Conservation (phyloP, 2,329 filamentous ascomycete species). For the Salinomyces thailandicus region DNA sequence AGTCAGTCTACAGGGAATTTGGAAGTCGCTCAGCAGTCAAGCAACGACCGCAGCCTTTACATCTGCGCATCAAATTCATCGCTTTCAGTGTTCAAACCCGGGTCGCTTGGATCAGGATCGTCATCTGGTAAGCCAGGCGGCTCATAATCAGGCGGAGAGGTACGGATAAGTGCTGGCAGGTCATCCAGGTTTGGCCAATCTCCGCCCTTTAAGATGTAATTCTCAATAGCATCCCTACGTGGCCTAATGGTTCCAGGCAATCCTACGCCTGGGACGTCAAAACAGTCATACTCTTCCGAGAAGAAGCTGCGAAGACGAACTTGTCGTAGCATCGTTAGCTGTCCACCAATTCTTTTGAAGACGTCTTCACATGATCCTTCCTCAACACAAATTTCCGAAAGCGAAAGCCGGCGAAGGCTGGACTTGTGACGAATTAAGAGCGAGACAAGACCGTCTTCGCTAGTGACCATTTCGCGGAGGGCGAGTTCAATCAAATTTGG, state of each 20-base stretch:
- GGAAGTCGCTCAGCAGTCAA: too few relatives aligned
- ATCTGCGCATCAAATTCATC: too few relatives aligned
- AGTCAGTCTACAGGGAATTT: too few relatives aligned
- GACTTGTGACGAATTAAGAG: not conserved
- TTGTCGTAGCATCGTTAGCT: not conserved
- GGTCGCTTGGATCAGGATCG: too few relatives aligned
- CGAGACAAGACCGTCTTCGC: not conserved
- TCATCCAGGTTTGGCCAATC: slow-evolving; percentile 1
- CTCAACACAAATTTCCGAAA: not conserved
- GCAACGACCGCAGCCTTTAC: too few relatives aligned
- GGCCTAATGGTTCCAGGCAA: not conserved
- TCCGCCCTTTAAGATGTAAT: not conserved
- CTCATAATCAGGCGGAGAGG: too few relatives aligned
- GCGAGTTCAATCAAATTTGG: not conserved
- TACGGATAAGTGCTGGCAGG: too few relatives aligned
- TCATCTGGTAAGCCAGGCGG: too few relatives aligned
- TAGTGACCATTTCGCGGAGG: not conserved
- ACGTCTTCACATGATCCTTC: not conserved
- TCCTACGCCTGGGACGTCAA: too few relatives aligned
- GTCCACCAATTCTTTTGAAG: not conserved
- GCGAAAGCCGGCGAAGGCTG: not conserved
- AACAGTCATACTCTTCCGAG: not conserved
- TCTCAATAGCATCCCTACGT: slow-evolving; percentile 1
- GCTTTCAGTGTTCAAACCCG: too few relatives aligned
- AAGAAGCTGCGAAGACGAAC: not conserved